A percentile compares a stretch with the other conserved stretches of the same genome.
Evolutionary conservation across 305 asterid genomes (phyloP).

Genomic region (Striga hermonthica): DNA sequence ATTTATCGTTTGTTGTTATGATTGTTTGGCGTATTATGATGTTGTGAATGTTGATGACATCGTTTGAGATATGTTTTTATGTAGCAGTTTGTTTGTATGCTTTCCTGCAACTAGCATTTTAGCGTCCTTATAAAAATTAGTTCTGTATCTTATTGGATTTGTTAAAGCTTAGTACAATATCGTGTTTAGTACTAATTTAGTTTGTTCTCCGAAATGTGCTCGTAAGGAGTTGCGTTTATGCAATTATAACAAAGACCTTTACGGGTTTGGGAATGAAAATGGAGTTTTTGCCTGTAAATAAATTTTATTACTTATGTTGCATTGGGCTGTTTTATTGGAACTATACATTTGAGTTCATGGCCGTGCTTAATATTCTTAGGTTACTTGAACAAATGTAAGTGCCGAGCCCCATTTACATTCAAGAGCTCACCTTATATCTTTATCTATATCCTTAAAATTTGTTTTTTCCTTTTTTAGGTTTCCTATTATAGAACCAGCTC

Average conservation of each 20-base stretch:
- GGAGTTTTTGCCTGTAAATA: conserved; percentile 12
- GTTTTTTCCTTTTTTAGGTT: conserved; percentile 48
- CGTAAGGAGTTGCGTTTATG: background rate
- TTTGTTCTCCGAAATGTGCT: too few species aligned
- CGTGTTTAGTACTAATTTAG: too few species aligned
- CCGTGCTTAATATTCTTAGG: background rate
- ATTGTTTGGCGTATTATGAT: background rate
- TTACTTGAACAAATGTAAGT: background rate
- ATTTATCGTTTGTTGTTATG: background rate
- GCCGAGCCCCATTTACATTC: conserved; percentile 12
- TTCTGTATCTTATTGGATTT: too few species aligned
- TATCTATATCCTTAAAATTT: conserved; percentile 14
- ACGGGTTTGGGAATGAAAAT: background rate
- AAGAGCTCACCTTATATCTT: conserved; percentile 8
- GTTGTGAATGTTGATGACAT: background rate
- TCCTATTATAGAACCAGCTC: conserved; percentile 97
- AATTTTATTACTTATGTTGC: background rate
- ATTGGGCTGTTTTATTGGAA: conserved; percentile 6
- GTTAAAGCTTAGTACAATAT: too few species aligned
- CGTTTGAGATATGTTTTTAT: conserved; percentile 3
- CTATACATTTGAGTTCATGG: background rate
- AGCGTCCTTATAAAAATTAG: too few species aligned
- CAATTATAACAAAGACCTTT: background rate
- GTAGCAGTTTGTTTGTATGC: background rate
- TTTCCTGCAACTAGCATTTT: background rate